phyloP scores from a whole-genome alignment of 768 basidiomycete species.

The Pleurotus cornucopiae region DNA sequence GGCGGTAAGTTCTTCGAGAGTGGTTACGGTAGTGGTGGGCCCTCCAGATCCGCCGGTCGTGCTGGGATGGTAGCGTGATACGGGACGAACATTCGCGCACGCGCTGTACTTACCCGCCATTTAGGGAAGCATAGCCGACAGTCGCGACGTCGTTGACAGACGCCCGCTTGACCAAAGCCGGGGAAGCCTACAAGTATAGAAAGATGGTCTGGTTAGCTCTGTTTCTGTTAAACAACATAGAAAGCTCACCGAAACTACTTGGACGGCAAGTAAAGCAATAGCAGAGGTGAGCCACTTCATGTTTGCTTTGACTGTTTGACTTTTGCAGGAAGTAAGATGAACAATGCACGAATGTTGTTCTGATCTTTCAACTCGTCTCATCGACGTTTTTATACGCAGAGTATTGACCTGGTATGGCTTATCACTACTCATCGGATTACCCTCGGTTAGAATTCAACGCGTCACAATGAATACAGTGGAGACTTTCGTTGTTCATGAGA shows the following conservation, averaged over 20 bases:
- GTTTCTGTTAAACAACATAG: too few relatives aligned
- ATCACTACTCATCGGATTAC: constrained; percentile 6
- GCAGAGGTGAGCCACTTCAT: constrained; percentile 20
- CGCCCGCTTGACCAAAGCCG: constrained; percentile 27
- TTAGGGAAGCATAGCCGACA: constrained; percentile 31
- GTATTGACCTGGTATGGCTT: constrained; percentile 23
- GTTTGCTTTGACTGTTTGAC: neutral
- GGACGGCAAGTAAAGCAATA: constrained; percentile 13
- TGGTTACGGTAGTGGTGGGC: constrained; percentile 37
- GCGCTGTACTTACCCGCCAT: neutral
- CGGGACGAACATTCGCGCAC: neutral
- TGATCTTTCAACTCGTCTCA: neutral
- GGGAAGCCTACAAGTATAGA: constrained; percentile 10
- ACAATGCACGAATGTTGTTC: constrained; percentile 5
- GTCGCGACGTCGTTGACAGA: constrained; percentile 31
- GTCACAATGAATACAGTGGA: too few relatives aligned
- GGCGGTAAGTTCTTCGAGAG: constrained; percentile 33
- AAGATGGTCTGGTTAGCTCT: neutral
- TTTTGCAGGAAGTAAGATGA: neutral
- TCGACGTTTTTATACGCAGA: neutral
- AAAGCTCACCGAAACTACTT: constrained; percentile 14
- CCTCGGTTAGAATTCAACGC: neutral
- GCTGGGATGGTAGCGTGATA: constrained; percentile 15
- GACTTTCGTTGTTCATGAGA: too few relatives aligned
- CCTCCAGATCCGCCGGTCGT: constrained; percentile 45